Evolutionary conservation across 2,329 filamentous ascomycete genomes (phyloP), one percentile per base, ranked within the genome.

Genomic region (Rutstroemia sp.): DNA sequence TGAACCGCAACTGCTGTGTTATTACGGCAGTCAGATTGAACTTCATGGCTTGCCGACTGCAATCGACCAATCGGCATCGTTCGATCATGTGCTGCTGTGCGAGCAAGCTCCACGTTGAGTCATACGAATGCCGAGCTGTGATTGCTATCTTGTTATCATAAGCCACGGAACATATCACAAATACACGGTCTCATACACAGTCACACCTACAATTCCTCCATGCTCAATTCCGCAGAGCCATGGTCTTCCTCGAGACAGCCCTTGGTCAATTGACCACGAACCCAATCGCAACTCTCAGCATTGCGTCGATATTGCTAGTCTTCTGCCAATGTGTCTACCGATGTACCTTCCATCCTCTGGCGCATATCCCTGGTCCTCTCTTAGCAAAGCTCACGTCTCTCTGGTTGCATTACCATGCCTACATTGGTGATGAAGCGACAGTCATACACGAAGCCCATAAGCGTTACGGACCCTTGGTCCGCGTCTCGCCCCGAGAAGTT

Each of bases 301-400:
- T 49, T 19, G 41, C 61, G 6, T 48, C 59, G 37, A 49, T 18
- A 12, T 25, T 52, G 1, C 48, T 65, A 44, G 25, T 67, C 27
- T 21, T 67, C 14, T 45, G 49, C 16, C 53, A 44, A 19, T 57
- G n/a, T 27, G 58, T 71, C 47, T 73, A 75, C 61, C 63, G 67
- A 21, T 46, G 72, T 19, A 68, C 64, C 52, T 62, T 73, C 38
- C 73, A 75, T 53, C 71, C 73, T n/a, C 63, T 75, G 39, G 64
- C 69, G 8, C 67, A 66, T 37, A 65, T 74, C 8, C 73, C 74
- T 2, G 73, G 73, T 0, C 73, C 74, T 14, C 60, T 69, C 3
- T 46, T 71, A 0, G 63, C 67, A 9, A 70, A 65, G 51, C 49
- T 71, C 23, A 69, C 68, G 9, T 65, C 66, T 6, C 27, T 69